Evolutionary conservation across 345 rosid species (phyloP).

Genomic region (Pistacia integerrima): DNA sequence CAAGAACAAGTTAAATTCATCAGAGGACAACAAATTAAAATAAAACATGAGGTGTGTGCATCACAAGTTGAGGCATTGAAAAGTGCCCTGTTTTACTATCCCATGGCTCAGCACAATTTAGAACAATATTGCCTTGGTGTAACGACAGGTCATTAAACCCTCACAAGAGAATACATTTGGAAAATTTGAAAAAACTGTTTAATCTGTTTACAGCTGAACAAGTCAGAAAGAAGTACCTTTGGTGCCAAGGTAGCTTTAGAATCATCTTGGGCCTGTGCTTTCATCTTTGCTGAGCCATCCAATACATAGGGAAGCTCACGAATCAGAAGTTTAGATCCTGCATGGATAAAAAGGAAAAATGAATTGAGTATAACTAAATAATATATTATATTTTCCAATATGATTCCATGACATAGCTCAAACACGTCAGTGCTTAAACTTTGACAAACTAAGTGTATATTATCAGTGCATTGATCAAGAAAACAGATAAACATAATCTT

Average conservation of each 20-base stretch:
- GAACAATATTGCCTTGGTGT: neutral
- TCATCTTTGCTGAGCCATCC: slow-evolving; percentile 71
- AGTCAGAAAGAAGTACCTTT: slow-evolving; percentile 47
- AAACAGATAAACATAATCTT: neutral
- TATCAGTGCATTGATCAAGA: neutral
- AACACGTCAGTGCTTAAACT: neutral
- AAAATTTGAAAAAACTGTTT: neutral
- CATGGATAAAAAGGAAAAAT: neutral
- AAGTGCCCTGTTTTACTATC: too few species aligned
- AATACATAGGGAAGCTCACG: slow-evolving; percentile 72
- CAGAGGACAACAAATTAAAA: too few species aligned
- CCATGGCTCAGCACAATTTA: too few species aligned
- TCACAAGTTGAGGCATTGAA: too few species aligned
- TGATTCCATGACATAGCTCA: neutral
- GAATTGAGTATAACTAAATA: neutral
- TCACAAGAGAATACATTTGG: neutral
- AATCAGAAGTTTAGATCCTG: slow-evolving; percentile 86
- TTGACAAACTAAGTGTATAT: neutral
- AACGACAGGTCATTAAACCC: neutral
- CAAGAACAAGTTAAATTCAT: too few species aligned
- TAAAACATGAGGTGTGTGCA: too few species aligned
- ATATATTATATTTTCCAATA: neutral
- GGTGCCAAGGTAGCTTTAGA: slow-evolving; percentile 87
- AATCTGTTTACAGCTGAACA: neutral
- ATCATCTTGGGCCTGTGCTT: slow-evolving; percentile 88